Conservation (phyloP, 257 asterid species). For the Fraxinus excelsior region DNA sequence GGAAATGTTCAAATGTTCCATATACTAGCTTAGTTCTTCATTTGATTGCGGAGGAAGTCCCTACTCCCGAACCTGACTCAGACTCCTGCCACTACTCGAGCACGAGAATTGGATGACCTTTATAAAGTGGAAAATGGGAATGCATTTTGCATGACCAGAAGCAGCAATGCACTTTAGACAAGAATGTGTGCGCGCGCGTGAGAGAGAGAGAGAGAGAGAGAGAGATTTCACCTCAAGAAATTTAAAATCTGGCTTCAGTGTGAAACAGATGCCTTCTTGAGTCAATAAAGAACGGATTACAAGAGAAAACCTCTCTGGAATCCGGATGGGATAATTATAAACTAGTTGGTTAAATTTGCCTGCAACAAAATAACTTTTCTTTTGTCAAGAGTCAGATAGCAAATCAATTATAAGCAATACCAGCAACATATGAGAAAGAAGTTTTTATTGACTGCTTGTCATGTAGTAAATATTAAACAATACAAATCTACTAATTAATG, state of each 20-base stretch:
- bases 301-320: slow-evolving; percentile 98
- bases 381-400: slow-evolving; percentile 9
- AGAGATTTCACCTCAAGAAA: slow-evolving; percentile 83
- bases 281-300: slow-evolving; percentile 96
- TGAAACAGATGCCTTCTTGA: slow-evolving; percentile 99
- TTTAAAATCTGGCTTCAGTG: slow-evolving; percentile 84
- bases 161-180: neutral
- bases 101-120: neutral
- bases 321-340: slow-evolving; percentile 93
- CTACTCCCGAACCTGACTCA: neutral
- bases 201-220: neutral
- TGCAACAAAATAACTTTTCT: slow-evolving; percentile 35
- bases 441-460: slow-evolving; percentile 9
- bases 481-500: slow-evolving; percentile 2
- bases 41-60: neutral
- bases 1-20: neutral
- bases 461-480: slow-evolving; percentile 3
- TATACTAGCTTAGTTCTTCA: neutral
- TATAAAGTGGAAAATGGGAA: slow-evolving; percentile 8
- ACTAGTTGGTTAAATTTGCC: slow-evolving; percentile 96
- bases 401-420: slow-evolving; percentile 18
- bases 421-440: slow-evolving; percentile 4
- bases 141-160: slow-evolving; percentile 17
- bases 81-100: neutral
- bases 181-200: neutral